A percentile compares a stretch with the other conserved stretches of the same genome.
Conservation (phyloP, 2,329 filamentous ascomycete species). For the Aspergillus pseudotamarii region DNA sequence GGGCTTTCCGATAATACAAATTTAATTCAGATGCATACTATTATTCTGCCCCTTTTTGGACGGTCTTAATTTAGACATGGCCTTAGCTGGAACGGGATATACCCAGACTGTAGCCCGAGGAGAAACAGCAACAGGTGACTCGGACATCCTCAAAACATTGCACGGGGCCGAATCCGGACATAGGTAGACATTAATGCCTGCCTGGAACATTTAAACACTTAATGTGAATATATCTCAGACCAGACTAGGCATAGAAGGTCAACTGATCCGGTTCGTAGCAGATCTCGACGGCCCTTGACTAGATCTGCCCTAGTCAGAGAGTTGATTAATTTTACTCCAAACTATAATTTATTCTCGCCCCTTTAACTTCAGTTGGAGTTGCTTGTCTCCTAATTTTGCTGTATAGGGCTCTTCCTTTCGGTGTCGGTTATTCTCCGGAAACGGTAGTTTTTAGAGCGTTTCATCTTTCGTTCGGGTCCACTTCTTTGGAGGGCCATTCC, state of each 20-base stretch:
- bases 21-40: constrained; percentile 1
- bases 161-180: neutral
- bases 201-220: neutral
- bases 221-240: neutral
- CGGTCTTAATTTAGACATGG: neutral
- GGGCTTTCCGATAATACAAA: constrained; percentile 1
- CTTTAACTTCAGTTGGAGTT: neutral
- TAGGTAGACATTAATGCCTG: neutral
- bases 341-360: neutral
- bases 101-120: neutral
- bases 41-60: neutral
- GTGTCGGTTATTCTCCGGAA: constrained; percentile 3
- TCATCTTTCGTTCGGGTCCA: constrained; percentile 1
- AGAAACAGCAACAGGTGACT: neutral
- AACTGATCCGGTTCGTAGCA: neutral
- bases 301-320: neutral
- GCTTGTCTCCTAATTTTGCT: neutral
- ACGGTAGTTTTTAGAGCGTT: constrained; percentile 6
- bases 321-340: neutral
- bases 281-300: neutral
- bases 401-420: neutral
- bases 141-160: neutral
- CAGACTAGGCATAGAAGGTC: neutral
- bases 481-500: neutral
- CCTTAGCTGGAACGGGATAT: neutral